Evolutionary conservation across 2,329 filamentous ascomycete species (phyloP).

Genomic region (Colletotrichum tropicicola): DNA sequence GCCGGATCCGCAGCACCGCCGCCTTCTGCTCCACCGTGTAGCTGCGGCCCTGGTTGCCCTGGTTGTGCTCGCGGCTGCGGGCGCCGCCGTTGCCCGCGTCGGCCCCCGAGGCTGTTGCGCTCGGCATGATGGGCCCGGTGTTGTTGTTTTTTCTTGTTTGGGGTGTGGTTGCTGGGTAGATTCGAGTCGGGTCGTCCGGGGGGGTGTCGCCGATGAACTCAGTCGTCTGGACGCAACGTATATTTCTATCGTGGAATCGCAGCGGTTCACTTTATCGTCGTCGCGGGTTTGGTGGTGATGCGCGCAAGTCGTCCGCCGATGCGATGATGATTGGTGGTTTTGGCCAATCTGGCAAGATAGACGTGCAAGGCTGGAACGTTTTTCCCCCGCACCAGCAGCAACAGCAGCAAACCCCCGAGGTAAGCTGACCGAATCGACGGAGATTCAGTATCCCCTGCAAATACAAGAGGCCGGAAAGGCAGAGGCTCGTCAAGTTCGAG

Average conservation of each 20-base stretch:
- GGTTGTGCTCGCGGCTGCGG: slow-evolving; percentile 73
- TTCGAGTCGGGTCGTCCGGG: neutral
- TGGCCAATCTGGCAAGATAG: slow-evolving; percentile 28
- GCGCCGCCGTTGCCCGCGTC: slow-evolving; percentile 53
- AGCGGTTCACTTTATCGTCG: neutral
- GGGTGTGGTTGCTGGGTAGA: slow-evolving; percentile 6
- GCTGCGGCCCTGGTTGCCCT: slow-evolving; percentile 78
- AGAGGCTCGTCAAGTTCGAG: neutral
- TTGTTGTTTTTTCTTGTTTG: neutral
- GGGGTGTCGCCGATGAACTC: neutral
- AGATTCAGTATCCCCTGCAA: too few relatives aligned
- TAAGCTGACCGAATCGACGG: too few relatives aligned
- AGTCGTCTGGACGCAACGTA: too few relatives aligned
- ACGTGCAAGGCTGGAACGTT: slow-evolving; percentile 20
- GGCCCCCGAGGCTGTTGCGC: slow-evolving; percentile 64
- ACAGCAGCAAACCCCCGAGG: neutral
- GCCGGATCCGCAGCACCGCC: slow-evolving; percentile 87
- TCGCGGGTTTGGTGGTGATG: neutral
- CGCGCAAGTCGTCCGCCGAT: neutral
- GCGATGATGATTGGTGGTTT: slow-evolving; percentile 12
- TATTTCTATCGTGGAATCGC: too few relatives aligned
- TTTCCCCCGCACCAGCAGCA: slow-evolving; percentile 14
- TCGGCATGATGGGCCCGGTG: slow-evolving; percentile 47
- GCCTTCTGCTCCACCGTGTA: slow-evolving; percentile 92
- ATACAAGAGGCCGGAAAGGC: too few relatives aligned